Percentiles rank a stretch among this genome's conserved stretches.
phyloP scores from a whole-genome alignment of 139 green algal genomes.

The Micromonas pusilla region DNA sequence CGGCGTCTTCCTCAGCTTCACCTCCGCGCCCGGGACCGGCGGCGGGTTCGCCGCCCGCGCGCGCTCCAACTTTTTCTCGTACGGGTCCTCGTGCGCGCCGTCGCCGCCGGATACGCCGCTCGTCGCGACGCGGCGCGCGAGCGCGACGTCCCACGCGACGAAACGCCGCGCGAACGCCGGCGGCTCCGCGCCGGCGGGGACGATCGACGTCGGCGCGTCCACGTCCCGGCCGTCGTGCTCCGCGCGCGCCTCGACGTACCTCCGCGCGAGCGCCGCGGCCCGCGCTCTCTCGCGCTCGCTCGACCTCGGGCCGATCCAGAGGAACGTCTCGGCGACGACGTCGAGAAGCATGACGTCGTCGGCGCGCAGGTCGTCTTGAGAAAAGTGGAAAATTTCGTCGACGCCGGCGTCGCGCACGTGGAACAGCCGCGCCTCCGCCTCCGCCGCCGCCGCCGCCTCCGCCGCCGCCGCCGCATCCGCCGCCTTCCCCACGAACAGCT shows the following conservation, averaged over 20 bases:
- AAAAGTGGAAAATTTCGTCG: conserved; percentile 36
- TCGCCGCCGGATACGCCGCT: no score
- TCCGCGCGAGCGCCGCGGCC: conserved; percentile 35
- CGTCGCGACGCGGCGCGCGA: no score
- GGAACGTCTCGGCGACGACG: conserved; percentile 33
- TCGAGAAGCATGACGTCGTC: conserved; percentile 44
- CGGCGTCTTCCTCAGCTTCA: no score
- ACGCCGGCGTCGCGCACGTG: background rate
- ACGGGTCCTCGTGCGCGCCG: no score
- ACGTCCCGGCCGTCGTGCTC: conserved; percentile 28
- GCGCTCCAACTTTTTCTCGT: no score
- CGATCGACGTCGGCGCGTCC: conserved; percentile 23
- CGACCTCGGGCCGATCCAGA: conserved; percentile 35
- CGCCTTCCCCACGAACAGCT: conserved; percentile 38
- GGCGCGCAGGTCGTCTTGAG: conserved; percentile 34
- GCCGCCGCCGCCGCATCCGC: background rate
- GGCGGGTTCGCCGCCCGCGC: no score
- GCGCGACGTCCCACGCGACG: background rate
- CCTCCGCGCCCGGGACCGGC: no score
- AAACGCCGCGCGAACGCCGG: conserved; percentile 42
- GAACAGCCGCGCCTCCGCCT: background rate
- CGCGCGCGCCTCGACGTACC: conserved; percentile 28
- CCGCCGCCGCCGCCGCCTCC: background rate
- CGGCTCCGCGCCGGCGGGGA: conserved; percentile 34
- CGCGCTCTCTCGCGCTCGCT: conserved; percentile 33